Evolutionary conservation across 805 yeast genomes (phyloP).

Genomic region (Scheffersomyces ergatensis): DNA sequence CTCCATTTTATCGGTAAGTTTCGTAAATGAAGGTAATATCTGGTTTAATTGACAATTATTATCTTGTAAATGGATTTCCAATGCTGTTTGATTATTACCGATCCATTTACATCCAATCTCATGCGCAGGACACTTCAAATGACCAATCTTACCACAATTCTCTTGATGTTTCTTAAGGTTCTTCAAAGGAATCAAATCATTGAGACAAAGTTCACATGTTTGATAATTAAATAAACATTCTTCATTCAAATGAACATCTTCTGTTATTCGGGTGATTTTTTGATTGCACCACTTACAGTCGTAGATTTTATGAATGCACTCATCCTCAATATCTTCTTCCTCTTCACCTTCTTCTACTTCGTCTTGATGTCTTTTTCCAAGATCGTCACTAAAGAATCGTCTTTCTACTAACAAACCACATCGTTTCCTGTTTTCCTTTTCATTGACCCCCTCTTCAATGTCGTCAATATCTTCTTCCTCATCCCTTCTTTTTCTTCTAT

Average conservation of each 20-base stretch:
- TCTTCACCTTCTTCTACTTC: slow-evolving; percentile 1
- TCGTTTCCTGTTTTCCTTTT: background rate
- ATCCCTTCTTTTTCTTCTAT: slow-evolving; percentile 7
- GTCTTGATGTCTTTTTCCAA: background rate
- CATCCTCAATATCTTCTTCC: slow-evolving; percentile 2
- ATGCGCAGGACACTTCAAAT: slow-evolving; percentile 45
- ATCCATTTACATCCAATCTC: slow-evolving; percentile 52
- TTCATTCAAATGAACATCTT: slow-evolving; percentile 31
- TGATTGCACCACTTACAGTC: slow-evolving; percentile 37
- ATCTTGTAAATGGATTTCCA: slow-evolving; percentile 32
- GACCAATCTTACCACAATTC: slow-evolving; percentile 39
- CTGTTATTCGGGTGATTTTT: slow-evolving; percentile 22
- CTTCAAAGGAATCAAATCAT: slow-evolving; percentile 39
- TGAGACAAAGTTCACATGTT: slow-evolving; percentile 42
- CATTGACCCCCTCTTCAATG: slow-evolving; percentile 6
- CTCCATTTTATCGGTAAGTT: slow-evolving; percentile 21
- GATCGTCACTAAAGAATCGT: slow-evolving; percentile 10
- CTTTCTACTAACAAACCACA: slow-evolving; percentile 20
- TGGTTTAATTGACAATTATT: slow-evolving; percentile 29
- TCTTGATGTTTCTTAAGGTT: slow-evolving; percentile 37
- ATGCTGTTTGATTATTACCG: slow-evolving; percentile 31
- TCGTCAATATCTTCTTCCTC: slow-evolving; percentile 7
- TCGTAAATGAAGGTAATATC: slow-evolving; percentile 24
- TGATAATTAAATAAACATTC: slow-evolving; percentile 40
- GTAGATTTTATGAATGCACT: slow-evolving; percentile 39